These are phyloP conservation scores for Colletotrichum liaoningense DNA, from an alignment of 2,329 filamentous ascomycete species.

Conservation along the genomic window DNA sequence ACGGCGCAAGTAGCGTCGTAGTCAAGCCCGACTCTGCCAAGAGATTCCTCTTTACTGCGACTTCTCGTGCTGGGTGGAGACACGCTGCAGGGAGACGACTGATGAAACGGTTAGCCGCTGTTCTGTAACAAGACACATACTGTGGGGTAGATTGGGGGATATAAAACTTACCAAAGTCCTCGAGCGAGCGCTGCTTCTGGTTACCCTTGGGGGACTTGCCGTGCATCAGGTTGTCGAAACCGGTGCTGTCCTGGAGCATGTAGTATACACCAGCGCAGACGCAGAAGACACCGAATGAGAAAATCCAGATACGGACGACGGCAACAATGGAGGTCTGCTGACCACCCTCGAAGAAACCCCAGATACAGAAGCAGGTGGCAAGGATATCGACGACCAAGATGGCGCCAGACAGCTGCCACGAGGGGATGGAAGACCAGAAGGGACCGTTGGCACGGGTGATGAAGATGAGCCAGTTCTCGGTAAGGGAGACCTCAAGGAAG, in stretches of 20 bases:
- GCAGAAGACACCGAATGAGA: slow-evolving; percentile 90
- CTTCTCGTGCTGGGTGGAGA: slow-evolving; percentile 93
- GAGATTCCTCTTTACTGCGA: slow-evolving; percentile 65
- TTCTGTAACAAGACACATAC: slow-evolving; percentile 1
- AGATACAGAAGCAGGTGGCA: slow-evolving; percentile 87
- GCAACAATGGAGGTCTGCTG: slow-evolving; percentile 81
- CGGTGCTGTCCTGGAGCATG: slow-evolving; percentile 81
- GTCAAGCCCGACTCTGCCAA: slow-evolving; percentile 12
- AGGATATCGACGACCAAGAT: slow-evolving; percentile 86
- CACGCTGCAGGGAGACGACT: slow-evolving; percentile 88
- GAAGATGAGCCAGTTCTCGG: slow-evolving; percentile 97
- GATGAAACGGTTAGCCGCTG: slow-evolving; percentile 62
- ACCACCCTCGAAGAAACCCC: slow-evolving; percentile 79
- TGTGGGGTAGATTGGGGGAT: slow-evolving; percentile 47
- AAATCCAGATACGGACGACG: slow-evolving; percentile 90
- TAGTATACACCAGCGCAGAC: slow-evolving; percentile 81
- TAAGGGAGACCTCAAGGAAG: slow-evolving; percentile 90
- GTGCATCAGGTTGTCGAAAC: slow-evolving; percentile 94
- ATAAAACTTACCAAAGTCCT: slow-evolving; percentile 79
- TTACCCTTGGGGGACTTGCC: slow-evolving; percentile 86
- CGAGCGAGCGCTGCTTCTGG: slow-evolving; percentile 84
- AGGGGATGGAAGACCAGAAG: slow-evolving; percentile 91
- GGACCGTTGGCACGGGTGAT: slow-evolving; percentile 93
- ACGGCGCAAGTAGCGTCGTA: not conserved
- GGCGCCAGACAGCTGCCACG: slow-evolving; percentile 84